Evolutionary conservation across 495 filamentous ascomycete genomes (phyloP).

Genomic region (Aspergillus incahuasiensis): DNA sequence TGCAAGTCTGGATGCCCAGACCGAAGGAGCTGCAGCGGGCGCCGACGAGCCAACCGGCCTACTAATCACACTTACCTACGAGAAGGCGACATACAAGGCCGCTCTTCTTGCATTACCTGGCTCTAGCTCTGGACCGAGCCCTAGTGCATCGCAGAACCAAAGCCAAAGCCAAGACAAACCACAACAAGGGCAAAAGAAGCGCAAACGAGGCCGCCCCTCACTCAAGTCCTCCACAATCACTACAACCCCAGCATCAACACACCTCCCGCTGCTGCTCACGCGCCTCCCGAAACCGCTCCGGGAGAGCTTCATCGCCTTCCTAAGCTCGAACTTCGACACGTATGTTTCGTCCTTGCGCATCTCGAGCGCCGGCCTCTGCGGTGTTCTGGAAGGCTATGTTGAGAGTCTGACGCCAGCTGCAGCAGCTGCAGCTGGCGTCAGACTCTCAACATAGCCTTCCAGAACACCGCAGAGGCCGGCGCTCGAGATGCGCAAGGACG

Average conservation of each 20-base stretch:
- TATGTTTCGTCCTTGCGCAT: constrained; percentile 41
- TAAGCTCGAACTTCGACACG: constrained; percentile 49
- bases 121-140: not conserved
- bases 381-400: constrained; percentile 29
- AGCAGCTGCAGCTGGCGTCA: not conserved
- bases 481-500: too few species aligned
- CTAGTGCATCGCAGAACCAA: not conserved
- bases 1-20: not conserved
- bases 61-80: constrained; percentile 45
- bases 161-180: not conserved
- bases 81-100: constrained; percentile 46
- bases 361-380: constrained; percentile 36
- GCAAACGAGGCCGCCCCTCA: not conserved
- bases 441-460: constrained; percentile 31
- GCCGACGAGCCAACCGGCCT: constrained; percentile 28
- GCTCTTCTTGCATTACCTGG: constrained; percentile 37
- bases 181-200: not conserved
- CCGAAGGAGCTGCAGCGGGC: not conserved
- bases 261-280: constrained; percentile 49
- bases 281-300: constrained; percentile 48
- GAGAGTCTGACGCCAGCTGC: constrained; percentile 11
- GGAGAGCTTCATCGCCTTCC: constrained; percentile 46
- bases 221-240: constrained; percentile 1
- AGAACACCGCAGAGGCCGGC: too few species aligned
- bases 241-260: constrained; percentile 25